Evolutionary conservation across 805 yeast species (phyloP), one percentile per base, ranked within the genome.

Genomic region (Zygosaccharomyces siamensis): DNA sequence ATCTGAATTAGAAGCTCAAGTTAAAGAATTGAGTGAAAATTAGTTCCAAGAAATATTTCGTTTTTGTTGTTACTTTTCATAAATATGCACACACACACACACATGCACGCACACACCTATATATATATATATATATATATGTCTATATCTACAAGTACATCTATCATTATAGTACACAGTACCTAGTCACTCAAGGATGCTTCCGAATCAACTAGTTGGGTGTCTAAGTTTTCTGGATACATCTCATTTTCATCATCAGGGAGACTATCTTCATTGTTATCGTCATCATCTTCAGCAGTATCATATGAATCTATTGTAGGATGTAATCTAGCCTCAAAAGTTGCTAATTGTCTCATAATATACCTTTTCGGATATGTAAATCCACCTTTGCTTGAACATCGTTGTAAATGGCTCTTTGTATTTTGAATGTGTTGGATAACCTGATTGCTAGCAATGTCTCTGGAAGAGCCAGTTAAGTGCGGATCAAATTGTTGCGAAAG

Each of bases 311-410:
- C 50, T 26, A 16, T 26, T 26, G 39, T 28, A 35, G 41, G 36
- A 36, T 58, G 51, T 6, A 63, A 43, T 8, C 63, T 47, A 31
- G 31, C 46, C 43, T 63, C 67, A 14, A 59, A 53, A 4, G 40
- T 39, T n/a, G 51, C 49, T 24, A 64, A 46, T 42, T 62, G 63
- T 37, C 58, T 54, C 28, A 51, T 52, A 16, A 64, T 60, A 38
- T 50, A 48, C 5, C 52, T 49, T 23, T 51, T 50, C 4, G 63
- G 62, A 39, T 48, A 56, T n/a, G 42, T 39, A 41, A 57, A 63
- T 10, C 50, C 41, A 24, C 55, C 50, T 43, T 60, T 62, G 3
- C 46, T 44, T 18, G 46, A 33, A 27, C 61, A 56, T 11, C 49
- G 52, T 23, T 53, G 51, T 21, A 60, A 35, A 50, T 52, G 55